Evolutionary conservation across 306 rosid species (phyloP), one percentile per base, ranked within the genome.

Genomic region (Leucaena leucocephala): DNA sequence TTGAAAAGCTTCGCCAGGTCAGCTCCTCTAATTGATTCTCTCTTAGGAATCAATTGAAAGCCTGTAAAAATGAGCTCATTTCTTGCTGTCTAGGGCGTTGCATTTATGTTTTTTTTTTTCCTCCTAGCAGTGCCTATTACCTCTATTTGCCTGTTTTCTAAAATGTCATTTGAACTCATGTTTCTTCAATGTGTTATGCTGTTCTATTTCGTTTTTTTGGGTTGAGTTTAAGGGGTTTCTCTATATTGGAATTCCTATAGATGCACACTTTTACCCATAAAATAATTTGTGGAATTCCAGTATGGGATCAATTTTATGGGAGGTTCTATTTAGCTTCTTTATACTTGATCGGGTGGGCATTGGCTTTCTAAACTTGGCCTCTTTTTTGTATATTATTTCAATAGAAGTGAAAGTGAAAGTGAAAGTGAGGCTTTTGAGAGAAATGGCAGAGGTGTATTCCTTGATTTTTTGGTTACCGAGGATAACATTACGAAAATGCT

Each of bases 1-100:
- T 91, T 84, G 97, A 91, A 83, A 91, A 88, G 92, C 97, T 91
- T 88, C 94, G 94, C 74, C 97, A 91, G 94, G 97, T 91, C 50
- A 77, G 72, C 68, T 67, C n/a, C 72, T 58, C 59, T 78, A 12
- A 16, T 21, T 78, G 49, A 66, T 78, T 78, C 22, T n/a, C 54
- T 78, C 77, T 59, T 71, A 17, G 64, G 3, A 14, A 44, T 43
- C 7, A 15, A 22, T 55, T 68, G 58, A 54, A 42, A 77, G 59
- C 34, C 40, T 6, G 59, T 54, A 54, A 50, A 45, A 27, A 39
- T 54, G 45, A 43, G 58, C 45, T 34, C 22, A 19, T 34, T 52
- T 43, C 62, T 71, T 27, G 38, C 1, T 69, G 13, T 6, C 6
- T 16, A 46, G 12, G 8, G 17, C 21, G 70, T 39, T 72, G 33